Conservation (phyloP, 73 alveolate genomes). For the Effrenium voratum region DNA sequence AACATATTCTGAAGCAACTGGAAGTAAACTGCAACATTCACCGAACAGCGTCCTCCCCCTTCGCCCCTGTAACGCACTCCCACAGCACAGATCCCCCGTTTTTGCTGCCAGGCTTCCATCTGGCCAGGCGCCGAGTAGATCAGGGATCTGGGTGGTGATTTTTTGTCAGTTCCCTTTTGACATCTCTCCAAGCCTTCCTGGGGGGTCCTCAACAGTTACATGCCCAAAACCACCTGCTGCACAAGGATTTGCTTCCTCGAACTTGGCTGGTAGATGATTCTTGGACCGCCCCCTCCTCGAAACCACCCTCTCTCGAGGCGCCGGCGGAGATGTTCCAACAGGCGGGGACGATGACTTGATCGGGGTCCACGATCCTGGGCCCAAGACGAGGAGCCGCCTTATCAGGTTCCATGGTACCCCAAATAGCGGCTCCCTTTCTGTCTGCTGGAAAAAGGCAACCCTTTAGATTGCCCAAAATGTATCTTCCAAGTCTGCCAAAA, state of each 20-base stretch:
- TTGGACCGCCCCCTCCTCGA: not conserved
- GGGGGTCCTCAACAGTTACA: not conserved
- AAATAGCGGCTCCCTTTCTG: no score
- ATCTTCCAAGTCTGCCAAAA: no score
- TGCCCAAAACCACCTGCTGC: not conserved
- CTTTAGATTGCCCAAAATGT: no score
- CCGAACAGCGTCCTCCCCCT: not conserved
- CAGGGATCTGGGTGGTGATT: not conserved
- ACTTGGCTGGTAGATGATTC: not conserved
- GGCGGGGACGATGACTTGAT: slow-evolving; percentile 70
- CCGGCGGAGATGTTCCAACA: slow-evolving; percentile 56
- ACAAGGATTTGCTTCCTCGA: not conserved
- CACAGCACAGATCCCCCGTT: no score
- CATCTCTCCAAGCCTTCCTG: not conserved
- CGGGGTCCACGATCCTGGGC: slow-evolving; percentile 75
- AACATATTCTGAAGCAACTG: not conserved
- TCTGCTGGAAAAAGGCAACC: no score
- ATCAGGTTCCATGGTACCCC: no score
- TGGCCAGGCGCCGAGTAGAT: slow-evolving; percentile 58
- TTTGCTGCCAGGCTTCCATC: not conserved
- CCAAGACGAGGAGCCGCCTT: not conserved
- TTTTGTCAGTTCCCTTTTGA: no score
- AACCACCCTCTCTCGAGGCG: not conserved
- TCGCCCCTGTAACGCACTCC: not conserved
- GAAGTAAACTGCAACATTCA: not conserved